A percentile compares a stretch with the other conserved stretches of the same genome.
Conservation (phyloP, 257 asterid species). For the Salvia miltiorrhiza region DNA sequence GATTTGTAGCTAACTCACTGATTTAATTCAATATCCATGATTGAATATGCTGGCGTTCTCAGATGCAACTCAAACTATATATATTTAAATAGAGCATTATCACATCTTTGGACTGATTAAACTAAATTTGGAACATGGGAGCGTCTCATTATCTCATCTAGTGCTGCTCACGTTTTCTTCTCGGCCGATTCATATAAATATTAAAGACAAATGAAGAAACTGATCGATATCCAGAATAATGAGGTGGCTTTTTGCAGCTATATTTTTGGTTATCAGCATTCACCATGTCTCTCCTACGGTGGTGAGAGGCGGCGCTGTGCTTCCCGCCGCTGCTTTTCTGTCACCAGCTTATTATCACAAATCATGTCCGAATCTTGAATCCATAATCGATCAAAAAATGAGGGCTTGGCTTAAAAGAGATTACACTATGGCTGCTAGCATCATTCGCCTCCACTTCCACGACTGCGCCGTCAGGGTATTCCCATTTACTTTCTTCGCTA, state of each 20-base stretch:
- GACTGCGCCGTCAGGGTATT: slow-evolving; percentile 77
- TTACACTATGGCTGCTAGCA: slow-evolving; percentile 56
- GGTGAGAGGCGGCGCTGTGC: too few relatives aligned
- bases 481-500: background rate
- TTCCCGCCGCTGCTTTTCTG: slow-evolving; percentile 33
- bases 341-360: slow-evolving; percentile 33
- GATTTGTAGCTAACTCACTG: too few relatives aligned
- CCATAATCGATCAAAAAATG: slow-evolving; percentile 47
- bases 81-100: background rate
- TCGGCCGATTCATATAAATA: background rate
- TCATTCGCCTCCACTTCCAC: slow-evolving; percentile 79
- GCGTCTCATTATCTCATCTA: slow-evolving; percentile 25
- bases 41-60: background rate
- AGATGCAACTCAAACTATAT: background rate
- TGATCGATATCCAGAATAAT: background rate
- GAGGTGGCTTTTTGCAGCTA: slow-evolving; percentile 19
- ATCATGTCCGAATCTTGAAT: slow-evolving; percentile 60
- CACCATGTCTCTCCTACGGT: background rate
- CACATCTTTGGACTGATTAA: slow-evolving; percentile 2
- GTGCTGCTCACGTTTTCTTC: slow-evolving; percentile 46
- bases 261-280: background rate
- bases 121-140: slow-evolving; percentile 24
- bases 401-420: slow-evolving; percentile 53
- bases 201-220: background rate
- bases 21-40: background rate